A percentile compares a stretch with the other conserved stretches of the same genome.
Conservation (phyloP, 23 red algal species). For the Chondrus crispus region DNA sequence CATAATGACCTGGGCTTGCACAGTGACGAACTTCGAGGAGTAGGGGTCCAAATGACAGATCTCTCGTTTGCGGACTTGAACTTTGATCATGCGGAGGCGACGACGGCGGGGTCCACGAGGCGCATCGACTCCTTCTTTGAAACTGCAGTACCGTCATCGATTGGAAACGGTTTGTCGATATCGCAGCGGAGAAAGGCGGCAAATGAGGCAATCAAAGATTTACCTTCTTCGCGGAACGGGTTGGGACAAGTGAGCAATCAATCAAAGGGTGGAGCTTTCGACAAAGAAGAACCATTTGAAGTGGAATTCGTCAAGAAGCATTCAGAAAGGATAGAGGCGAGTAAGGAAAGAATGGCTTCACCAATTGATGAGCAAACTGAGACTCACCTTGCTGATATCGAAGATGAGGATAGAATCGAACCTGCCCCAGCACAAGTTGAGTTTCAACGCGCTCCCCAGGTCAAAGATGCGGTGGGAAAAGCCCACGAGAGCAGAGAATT, state of each 20-base stretch:
- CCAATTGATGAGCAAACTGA: background rate
- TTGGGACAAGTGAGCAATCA: background rate
- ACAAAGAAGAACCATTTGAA: background rate
- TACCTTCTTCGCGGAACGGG: background rate
- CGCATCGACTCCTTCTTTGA: slow-evolving; percentile 46
- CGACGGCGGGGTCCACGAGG: background rate
- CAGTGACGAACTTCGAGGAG: slow-evolving; percentile 78
- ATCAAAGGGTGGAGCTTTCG: background rate
- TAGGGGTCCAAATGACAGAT: slow-evolving; percentile 77
- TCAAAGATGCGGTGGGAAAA: background rate
- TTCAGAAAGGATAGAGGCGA: background rate
- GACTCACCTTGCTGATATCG: background rate
- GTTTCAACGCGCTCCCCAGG: background rate
- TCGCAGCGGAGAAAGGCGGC: too few relatives aligned
- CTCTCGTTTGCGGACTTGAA: slow-evolving; percentile 59
- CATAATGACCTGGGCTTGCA: slow-evolving; percentile 42
- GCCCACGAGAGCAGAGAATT: too few relatives aligned
- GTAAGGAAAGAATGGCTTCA: background rate
- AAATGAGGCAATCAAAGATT: background rate
- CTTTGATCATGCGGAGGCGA: slow-evolving; percentile 32
- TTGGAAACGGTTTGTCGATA: too few relatives aligned
- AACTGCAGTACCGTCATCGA: background rate
- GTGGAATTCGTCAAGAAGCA: background rate
- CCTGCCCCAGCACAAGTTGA: background rate
- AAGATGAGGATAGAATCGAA: background rate